Percentiles rank a stretch among this genome's conserved stretches.
phyloP scores from a whole-genome alignment of 257 asterid genomes.

The Nicotiana attenuata region DNA sequence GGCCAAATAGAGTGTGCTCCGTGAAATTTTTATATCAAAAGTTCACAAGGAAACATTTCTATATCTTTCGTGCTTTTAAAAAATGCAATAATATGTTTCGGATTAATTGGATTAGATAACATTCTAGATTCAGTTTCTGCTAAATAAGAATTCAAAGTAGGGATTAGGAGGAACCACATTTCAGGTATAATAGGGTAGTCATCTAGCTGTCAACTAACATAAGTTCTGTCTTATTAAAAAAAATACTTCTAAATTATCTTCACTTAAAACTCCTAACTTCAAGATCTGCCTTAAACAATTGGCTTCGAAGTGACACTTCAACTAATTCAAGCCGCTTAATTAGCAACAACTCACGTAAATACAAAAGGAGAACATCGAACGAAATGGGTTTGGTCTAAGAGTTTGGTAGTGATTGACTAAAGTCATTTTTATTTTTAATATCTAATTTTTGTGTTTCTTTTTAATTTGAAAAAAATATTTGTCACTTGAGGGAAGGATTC shows the following conservation, averaged over 20 bases:
- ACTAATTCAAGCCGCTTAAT: conserved; percentile 1
- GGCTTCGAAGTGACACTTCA: conserved; percentile 10
- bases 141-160: background rate
- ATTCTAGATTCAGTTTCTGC: background rate
- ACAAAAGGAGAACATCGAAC: background rate
- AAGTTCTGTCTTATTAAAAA: background rate
- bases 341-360: background rate
- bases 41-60: background rate
- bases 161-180: background rate
- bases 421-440: background rate
- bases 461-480: background rate
- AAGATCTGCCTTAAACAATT: background rate
- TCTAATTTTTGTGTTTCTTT: background rate
- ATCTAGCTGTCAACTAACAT: background rate
- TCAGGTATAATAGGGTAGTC: conserved; percentile 2
- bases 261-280: background rate
- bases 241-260: background rate
- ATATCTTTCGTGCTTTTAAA: background rate
- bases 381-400: conserved; percentile 2
- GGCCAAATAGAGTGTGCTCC: too few relatives aligned
- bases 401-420: conserved; percentile 2
- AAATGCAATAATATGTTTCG: background rate
- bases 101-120: background rate
- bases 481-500: background rate
- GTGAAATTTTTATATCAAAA: background rate